Conservation (phyloP, 1,284 basidiomycete species). For the Caloboletus inedulis region DNA sequence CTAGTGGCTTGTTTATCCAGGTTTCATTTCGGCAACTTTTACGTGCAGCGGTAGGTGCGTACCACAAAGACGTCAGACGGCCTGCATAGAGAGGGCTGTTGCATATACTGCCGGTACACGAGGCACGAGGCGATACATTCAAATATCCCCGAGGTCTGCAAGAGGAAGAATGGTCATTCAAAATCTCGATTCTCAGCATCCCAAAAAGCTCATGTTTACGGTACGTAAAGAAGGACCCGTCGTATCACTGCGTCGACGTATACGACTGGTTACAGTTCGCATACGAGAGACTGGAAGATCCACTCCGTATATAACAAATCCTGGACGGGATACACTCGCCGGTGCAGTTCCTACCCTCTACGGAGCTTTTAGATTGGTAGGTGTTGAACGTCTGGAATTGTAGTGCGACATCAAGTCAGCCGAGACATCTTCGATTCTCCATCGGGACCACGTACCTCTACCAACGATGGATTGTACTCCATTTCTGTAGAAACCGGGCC, state of each 20-base stretch:
- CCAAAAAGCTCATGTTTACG: not conserved
- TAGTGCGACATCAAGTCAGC: not conserved
- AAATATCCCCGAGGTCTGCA: not conserved
- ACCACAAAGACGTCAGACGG: not conserved
- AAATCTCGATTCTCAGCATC: not conserved
- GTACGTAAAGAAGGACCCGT: not conserved
- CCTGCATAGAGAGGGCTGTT: not conserved
- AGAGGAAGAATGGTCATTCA: not conserved
- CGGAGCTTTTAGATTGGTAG: constrained; percentile 43
- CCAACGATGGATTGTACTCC: constrained; percentile 36
- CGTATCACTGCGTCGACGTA: constrained; percentile 25
- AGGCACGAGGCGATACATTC: not conserved
- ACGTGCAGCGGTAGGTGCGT: not conserved
- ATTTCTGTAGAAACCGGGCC: constrained; percentile 31
- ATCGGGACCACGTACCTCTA: constrained; percentile 25
- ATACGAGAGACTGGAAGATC: constrained; percentile 36
- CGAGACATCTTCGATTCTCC: not conserved
- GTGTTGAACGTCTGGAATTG: constrained; percentile 37
- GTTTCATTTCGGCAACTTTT: not conserved
- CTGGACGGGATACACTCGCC: constrained; percentile 40
- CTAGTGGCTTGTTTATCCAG: not conserved
- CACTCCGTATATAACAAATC: constrained; percentile 47
- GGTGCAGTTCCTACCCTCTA: constrained; percentile 33
- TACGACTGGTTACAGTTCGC: constrained; percentile 39
- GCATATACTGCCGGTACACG: not conserved